A percentile compares a stretch with the other conserved stretches of the same genome.
Evolutionary conservation across 2,329 filamentous ascomycete genomes (phyloP).

Genomic region (Chrysoporthe puriensis): DNA sequence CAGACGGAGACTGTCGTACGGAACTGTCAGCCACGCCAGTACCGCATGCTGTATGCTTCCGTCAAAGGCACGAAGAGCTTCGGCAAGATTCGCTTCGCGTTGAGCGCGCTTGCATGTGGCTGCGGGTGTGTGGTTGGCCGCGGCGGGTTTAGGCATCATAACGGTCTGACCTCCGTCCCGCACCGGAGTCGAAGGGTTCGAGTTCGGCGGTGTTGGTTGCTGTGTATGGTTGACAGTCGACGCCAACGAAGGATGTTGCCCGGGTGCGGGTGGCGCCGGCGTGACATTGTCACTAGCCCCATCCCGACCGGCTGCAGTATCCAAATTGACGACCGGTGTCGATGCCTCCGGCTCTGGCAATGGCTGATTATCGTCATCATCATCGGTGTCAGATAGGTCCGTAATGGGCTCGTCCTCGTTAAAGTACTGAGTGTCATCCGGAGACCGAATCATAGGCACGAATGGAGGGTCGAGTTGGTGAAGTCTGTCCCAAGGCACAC

Average conservation of each 20-base stretch:
- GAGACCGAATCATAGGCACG: constrained; percentile 69
- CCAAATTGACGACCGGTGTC: background rate
- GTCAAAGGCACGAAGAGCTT: constrained; percentile 44
- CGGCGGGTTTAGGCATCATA: constrained; percentile 7
- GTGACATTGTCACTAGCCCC: constrained; percentile 12
- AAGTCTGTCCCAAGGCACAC: constrained; percentile 76
- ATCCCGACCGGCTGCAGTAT: constrained; percentile 10
- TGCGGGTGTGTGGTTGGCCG: background rate
- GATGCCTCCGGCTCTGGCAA: constrained; percentile 4
- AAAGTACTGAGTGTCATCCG: constrained; percentile 86
- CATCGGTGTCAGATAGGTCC: constrained; percentile 59
- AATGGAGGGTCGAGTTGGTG: constrained; percentile 77
- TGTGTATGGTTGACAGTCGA: constrained; percentile 11
- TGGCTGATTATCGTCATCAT: constrained; percentile 27
- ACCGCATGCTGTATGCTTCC: constrained; percentile 48
- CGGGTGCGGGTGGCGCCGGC: background rate
- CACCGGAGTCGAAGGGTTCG: background rate
- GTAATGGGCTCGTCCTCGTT: constrained; percentile 78
- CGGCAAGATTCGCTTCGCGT: constrained; percentile 36
- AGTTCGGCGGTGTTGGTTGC: background rate
- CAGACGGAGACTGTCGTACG: constrained; percentile 53
- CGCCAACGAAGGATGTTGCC: constrained; percentile 10
- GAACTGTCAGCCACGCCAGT: constrained; percentile 48
- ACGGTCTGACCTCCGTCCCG: constrained; percentile 12
- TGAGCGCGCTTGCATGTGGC: constrained; percentile 13